A percentile compares a stretch with the other conserved stretches of the same genome.
phyloP scores from a whole-genome alignment of 1,284 basidiomycete genomes.

The Ustilago crameri region DNA sequence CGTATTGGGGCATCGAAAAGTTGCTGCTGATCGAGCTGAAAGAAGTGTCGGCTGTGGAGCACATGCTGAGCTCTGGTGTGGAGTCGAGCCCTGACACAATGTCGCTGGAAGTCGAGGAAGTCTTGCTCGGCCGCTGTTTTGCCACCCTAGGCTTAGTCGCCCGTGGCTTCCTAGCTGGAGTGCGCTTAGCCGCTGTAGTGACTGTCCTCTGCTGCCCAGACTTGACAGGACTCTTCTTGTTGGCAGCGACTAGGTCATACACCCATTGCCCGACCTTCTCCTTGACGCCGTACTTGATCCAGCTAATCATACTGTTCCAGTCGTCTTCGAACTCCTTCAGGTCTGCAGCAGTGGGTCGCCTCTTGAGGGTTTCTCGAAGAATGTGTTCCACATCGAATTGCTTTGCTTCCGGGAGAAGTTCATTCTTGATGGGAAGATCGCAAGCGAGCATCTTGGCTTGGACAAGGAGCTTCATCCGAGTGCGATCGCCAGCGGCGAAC shows the following conservation, averaged over 20 bases:
- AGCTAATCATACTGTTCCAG: slow-evolving; percentile 50
- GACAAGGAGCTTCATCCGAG: slow-evolving; percentile 24
- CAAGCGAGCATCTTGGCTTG: slow-evolving; percentile 32
- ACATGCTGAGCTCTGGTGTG: slow-evolving; percentile 40
- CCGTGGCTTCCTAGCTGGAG: slow-evolving; percentile 20
- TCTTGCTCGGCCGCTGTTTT: slow-evolving; percentile 18
- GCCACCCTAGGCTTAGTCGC: slow-evolving; percentile 12
- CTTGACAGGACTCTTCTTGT: slow-evolving; percentile 25
- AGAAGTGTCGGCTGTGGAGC: slow-evolving; percentile 34
- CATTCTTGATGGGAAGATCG: background rate
- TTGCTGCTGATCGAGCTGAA: slow-evolving; percentile 22
- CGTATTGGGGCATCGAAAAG: slow-evolving; percentile 19
- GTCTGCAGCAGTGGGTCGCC: slow-evolving; percentile 14
- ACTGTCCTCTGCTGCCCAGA: slow-evolving; percentile 13
- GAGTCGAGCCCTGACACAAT: slow-evolving; percentile 13
- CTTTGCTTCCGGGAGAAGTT: background rate
- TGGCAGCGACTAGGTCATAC: slow-evolving; percentile 32
- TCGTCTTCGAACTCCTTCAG: slow-evolving; percentile 37
- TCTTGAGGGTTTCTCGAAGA: slow-evolving; percentile 24
- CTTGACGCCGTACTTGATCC: slow-evolving; percentile 52
- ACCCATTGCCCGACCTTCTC: slow-evolving; percentile 58
- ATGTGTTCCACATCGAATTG: slow-evolving; percentile 13
- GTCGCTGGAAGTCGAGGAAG: slow-evolving; percentile 17
- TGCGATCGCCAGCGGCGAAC: slow-evolving; percentile 45
- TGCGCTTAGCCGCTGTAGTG: slow-evolving; percentile 23